These are phyloP conservation scores for Strigomonas galati DNA, from an alignment of 208 protist genomes.

Conservation along the genomic window DNA sequence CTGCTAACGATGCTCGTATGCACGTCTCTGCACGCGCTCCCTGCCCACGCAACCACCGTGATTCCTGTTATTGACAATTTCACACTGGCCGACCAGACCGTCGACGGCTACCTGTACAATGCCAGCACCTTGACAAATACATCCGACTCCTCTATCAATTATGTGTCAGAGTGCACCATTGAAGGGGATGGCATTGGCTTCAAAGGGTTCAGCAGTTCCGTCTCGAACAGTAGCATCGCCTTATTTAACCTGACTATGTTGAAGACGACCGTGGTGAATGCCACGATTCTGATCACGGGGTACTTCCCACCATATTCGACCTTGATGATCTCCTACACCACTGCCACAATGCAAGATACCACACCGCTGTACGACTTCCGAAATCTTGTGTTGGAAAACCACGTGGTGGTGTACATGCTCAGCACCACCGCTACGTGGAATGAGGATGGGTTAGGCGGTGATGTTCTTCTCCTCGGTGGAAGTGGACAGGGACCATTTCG, in stretches of 20 bases:
- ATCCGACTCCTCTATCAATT: too few species aligned
- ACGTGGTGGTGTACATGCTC: slow-evolving; percentile 7
- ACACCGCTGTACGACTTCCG: slow-evolving; percentile 1
- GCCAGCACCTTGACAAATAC: too few species aligned
- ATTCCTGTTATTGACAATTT: too few species aligned
- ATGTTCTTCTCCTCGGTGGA: background rate
- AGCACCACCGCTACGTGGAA: slow-evolving; percentile 1
- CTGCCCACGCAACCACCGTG: too few species aligned
- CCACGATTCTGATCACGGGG: background rate
- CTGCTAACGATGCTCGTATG: too few species aligned
- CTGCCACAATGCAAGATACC: background rate
- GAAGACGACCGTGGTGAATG: background rate
- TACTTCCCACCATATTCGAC: background rate
- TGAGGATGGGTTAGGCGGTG: background rate
- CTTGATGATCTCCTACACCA: background rate
- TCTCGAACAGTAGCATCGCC: too few species aligned
- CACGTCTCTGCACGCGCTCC: too few species aligned
- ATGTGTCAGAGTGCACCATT: too few species aligned
- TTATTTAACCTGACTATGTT: background rate
- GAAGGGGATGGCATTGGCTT: too few species aligned
- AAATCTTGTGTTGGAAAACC: background rate
- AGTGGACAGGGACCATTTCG: background rate
- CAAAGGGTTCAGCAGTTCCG: too few species aligned
- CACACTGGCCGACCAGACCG: too few species aligned
- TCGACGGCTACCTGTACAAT: too few species aligned